phyloP scores from a whole-genome alignment of 1,284 basidiomycete species.

The Caloboletus firmus region DNA sequence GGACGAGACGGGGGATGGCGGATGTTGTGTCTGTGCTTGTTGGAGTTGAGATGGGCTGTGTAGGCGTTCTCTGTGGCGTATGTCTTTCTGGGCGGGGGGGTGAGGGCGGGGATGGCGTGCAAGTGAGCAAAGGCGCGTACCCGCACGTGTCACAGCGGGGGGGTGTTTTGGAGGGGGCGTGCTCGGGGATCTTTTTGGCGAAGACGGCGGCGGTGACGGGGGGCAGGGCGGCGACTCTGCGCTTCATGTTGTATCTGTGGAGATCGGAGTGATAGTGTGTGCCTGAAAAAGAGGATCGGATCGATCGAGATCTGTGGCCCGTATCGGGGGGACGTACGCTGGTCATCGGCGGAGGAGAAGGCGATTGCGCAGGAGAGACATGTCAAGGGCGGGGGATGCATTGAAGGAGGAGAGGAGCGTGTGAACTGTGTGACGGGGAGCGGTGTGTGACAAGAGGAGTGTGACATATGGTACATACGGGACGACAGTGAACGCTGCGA shows the following conservation, averaged over 20 bases:
- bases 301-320: no score
- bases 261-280: constrained; percentile 92
- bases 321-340: constrained; percentile 57
- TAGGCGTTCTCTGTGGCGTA: constrained; percentile 92
- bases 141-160: constrained; percentile 80
- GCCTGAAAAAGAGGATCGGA: constrained; percentile 45
- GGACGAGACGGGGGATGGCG: constrained; percentile 44
- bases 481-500: constrained; percentile 32
- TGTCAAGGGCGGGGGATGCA: no score
- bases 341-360: constrained; percentile 82
- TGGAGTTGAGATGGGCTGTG: constrained; percentile 84
- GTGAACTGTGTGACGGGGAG: constrained; percentile 7
- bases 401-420: no score
- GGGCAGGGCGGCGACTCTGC: constrained; percentile 87
- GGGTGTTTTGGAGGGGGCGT: constrained; percentile 62
- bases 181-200: constrained; percentile 89
- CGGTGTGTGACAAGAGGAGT: constrained; percentile 6
- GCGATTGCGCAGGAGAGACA: constrained; percentile 94
- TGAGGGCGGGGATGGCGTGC: background rate
- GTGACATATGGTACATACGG: constrained; percentile 4
- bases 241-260: constrained; percentile 99
- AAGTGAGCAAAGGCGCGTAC: constrained; percentile 44
- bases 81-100: constrained; percentile 63
- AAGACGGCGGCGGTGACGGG: constrained; percentile 82
- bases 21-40: constrained; percentile 87